Evolutionary conservation across 1,139 yeast genomes (phyloP), one percentile per base, ranked within the genome.

Genomic region (Nakaseomyces glabratus): DNA sequence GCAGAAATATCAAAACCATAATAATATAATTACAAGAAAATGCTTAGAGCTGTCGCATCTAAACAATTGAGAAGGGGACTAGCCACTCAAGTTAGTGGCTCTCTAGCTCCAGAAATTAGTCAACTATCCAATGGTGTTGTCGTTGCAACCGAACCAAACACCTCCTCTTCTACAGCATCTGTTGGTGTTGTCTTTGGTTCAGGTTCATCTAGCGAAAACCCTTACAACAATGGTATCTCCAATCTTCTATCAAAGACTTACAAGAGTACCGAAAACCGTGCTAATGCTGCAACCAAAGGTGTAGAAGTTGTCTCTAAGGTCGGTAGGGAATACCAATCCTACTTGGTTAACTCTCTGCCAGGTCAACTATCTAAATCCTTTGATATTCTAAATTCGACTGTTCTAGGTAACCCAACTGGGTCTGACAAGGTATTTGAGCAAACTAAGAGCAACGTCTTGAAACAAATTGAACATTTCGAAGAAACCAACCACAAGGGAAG

Each of bases 221-320:
- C 82, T 35, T 79, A 74, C 71, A 76, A 76, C 65, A 80, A 81
- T 49, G 93, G 93, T 71, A 72, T 78, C 38, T 70, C 88, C 37
- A 73, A 81, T 43, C 64, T 81, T 52, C 66, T 77, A 47, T 62
- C 80, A 58, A 63, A 68, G 45, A 58, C 71, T 24, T 66, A 78
- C 56, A 54, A 57, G 24, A 61, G 65, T 21, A 53, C 53, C 40
- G 47, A 48, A 28, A 34, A 37, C 24, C 38, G 41, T 6, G 49
- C 58, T 28, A 58, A 62, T 15, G 65, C 66, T 24, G 51, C 55
- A 25, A 41, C 62, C 41, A 52, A 62, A 36, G 80, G 80, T 38
- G 64, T 72, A 24, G 53, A 65, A 38, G 58, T 74, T 42, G 52
- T 68, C 24, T 50, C 73, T 31, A 55, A 60, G 39, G 69, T 65